Base-by-base conservation (phyloP, 345 rosid genomes). In the Cardamine resedifolia region DNA sequence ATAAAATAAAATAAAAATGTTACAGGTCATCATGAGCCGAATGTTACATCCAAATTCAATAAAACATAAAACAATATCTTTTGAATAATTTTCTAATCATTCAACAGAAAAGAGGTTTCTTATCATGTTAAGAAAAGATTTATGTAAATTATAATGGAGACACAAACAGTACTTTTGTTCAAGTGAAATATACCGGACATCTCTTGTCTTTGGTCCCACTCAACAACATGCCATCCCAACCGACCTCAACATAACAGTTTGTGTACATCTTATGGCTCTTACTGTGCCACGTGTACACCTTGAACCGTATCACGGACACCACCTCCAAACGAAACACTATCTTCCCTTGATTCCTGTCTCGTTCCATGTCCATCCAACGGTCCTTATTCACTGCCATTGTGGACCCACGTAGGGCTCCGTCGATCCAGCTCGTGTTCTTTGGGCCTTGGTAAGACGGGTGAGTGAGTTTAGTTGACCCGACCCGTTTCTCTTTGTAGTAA, bases 131-230 rank as follows among this genome's bases (percentile, higher is more conserved):
- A 24, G 19, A 1, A 34, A 26, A n/a, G 21, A 38, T n/a, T 26
- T 11, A 56, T 30, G 21, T 5, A 7, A 44, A 67, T 44, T 39
- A 55, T 56, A 19, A 15, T 16, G 24, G 18, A 28, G 14, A 68
- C 20, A 34, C 45, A n/a, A 15, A 56, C 30, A 43, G n/a, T n/a
- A n/a, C 23, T 49, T 70, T 18, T 4, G 68, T 9, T 85, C 81
- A 93, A 38, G 84, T 81, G 73, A 94, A 91, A 85, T 89, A 91
- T 26, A 91, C 86, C 2, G 89, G 87, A 73, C 97, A 95, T 71
- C 78, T 82, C 84, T 81, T 82, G 30, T 86, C 73, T 70, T 68
- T 84, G 11, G 62, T 86, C 49, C 15, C 58, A 2, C 80, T 78
- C 83, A 85, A 74, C 72, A 93, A 77, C 31, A 18, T 24, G 4